phyloP scores from a whole-genome alignment of 495 filamentous ascomycete genomes.

The Penicillium desertorum region DNA sequence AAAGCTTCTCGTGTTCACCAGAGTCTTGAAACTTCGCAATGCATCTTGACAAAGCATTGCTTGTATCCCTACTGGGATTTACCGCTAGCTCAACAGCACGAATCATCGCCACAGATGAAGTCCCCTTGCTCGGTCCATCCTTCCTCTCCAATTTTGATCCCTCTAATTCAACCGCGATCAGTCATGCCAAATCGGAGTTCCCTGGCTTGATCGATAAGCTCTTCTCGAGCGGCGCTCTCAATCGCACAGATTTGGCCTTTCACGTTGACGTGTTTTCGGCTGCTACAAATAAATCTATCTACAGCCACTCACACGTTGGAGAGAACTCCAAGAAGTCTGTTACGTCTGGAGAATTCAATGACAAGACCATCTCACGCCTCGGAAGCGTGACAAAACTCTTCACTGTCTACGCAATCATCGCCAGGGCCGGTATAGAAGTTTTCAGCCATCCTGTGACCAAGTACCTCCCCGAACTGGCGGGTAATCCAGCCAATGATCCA shows the following conservation, averaged over 20 bases:
- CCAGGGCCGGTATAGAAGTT: conserved; percentile 45
- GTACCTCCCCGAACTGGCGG: conserved; percentile 53
- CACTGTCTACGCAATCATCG: conserved; percentile 46
- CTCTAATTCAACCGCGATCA: conserved; percentile 6
- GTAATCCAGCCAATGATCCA: conserved; percentile 12
- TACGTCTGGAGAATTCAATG: conserved; percentile 15
- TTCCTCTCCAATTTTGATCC: conserved; percentile 20
- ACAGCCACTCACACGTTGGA: conserved; percentile 16
- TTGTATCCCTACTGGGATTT: background rate
- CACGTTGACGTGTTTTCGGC: conserved; percentile 16
- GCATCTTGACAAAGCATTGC: background rate
- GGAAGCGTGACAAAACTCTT: conserved; percentile 51
- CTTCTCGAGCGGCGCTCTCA: conserved; percentile 5
- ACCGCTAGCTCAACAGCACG: conserved; percentile 1
- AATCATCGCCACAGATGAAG: conserved; percentile 17
- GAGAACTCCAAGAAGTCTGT: background rate
- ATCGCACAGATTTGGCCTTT: conserved; percentile 14
- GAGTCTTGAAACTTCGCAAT: background rate
- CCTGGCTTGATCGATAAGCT: conserved; percentile 6
- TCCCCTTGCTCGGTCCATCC: conserved; percentile 12
- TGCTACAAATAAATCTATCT: conserved; percentile 14
- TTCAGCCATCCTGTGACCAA: conserved; percentile 50
- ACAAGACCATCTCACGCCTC: conserved; percentile 47
- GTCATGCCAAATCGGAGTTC: background rate
- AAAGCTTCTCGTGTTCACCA: background rate